A percentile compares a stretch with the other conserved stretches of the same genome.
phyloP scores from a whole-genome alignment of 352 stramenopile species.

The Pythium guiyangense region DNA sequence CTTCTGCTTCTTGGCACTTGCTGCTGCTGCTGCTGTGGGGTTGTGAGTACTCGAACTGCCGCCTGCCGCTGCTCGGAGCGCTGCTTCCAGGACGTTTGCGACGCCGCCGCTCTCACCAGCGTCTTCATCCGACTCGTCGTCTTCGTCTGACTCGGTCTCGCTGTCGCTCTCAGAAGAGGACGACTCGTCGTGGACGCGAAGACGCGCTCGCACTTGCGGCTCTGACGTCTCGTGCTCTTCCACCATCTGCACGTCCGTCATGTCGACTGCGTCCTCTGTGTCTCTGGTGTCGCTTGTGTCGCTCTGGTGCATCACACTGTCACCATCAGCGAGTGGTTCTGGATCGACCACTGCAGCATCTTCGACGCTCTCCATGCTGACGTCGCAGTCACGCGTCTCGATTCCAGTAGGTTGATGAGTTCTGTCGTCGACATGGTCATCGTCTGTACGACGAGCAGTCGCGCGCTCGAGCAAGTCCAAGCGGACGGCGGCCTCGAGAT shows the following conservation, averaged over 20 bases:
- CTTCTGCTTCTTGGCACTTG: background rate
- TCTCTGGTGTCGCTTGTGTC: background rate
- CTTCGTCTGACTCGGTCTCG: conserved; percentile 21
- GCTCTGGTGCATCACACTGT: too few species aligned
- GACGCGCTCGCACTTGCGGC: conserved; percentile 1
- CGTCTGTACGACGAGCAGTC: too few species aligned
- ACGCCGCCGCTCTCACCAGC: background rate
- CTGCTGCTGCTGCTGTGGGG: conserved; percentile 1
- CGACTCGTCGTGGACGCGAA: background rate
- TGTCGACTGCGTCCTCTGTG: background rate
- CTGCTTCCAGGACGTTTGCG: conserved; percentile 52
- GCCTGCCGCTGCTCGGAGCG: conserved; percentile 32
- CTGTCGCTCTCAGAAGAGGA: conserved; percentile 20
- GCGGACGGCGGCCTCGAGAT: too few species aligned
- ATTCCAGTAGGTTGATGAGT: too few species aligned
- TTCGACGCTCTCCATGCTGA: too few species aligned
- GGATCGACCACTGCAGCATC: too few species aligned
- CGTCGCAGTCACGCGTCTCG: too few species aligned
- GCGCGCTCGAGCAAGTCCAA: too few species aligned
- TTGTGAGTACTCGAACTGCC: background rate
- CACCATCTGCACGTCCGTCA: background rate
- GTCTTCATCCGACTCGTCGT: conserved; percentile 18
- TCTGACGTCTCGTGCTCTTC: background rate
- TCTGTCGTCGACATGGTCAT: too few species aligned
- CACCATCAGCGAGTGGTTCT: too few species aligned